Percentiles rank a stretch among this genome's conserved stretches.
Conservation (phyloP, 139 green algal genomes). For the Chlorokybus atmophyticus region DNA sequence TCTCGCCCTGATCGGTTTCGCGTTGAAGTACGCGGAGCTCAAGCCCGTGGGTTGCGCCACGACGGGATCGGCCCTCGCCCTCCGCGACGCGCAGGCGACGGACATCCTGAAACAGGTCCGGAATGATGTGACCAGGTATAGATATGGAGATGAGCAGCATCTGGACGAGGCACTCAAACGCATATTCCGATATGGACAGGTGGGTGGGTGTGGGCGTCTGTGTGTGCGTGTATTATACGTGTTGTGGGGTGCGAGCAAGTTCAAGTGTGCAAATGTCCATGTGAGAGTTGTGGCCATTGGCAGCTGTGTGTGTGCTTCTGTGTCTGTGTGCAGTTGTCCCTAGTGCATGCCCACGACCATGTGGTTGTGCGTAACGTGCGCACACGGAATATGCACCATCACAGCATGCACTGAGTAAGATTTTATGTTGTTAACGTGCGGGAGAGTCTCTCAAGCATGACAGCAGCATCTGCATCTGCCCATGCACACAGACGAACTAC, state of each 20-base stretch:
- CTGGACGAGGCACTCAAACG: constrained; percentile 86
- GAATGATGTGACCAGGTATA: constrained; percentile 37
- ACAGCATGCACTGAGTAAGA: too few relatives aligned
- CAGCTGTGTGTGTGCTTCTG: neutral
- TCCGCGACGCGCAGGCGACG: constrained; percentile 70
- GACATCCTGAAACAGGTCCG: constrained; percentile 76
- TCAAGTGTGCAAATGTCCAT: neutral
- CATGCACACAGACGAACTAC: too few relatives aligned
- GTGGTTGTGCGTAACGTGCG: neutral
- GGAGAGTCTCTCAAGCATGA: too few relatives aligned
- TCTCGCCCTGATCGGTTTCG: constrained; percentile 81
- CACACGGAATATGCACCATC: neutral
- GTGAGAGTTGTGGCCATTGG: neutral
- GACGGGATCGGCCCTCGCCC: constrained; percentile 52
- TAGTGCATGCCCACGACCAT: neutral
- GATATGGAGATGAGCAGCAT: constrained; percentile 97
- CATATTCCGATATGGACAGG: constrained; percentile 69
- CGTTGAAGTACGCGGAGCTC: constrained; percentile 66
- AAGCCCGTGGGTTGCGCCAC: constrained; percentile 54
- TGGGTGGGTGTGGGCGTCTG: neutral
- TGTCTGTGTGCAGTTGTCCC: neutral
- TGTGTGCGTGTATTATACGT: constrained; percentile 1
- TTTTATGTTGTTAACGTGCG: too few relatives aligned
- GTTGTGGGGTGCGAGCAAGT: neutral
- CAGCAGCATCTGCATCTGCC: too few relatives aligned